These are phyloP conservation scores for Sporothrix humicola DNA, from an alignment of 2,329 filamentous ascomycete genomes.

Conservation along the genomic window DNA sequence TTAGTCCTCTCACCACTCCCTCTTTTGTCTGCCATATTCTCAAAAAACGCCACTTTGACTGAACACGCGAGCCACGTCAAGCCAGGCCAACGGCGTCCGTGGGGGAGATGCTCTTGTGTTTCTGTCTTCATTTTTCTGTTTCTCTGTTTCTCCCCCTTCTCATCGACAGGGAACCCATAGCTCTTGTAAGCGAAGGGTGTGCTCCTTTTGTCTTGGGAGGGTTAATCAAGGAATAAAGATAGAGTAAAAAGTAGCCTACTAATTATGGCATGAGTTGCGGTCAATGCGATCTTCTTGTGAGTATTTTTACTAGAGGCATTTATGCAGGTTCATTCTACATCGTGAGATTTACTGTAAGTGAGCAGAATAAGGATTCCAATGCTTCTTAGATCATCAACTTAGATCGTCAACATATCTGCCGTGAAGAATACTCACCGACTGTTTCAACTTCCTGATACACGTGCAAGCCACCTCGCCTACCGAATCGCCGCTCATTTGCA, in stretches of 20 bases:
- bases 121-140: background rate
- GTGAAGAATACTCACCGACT: too few relatives aligned
- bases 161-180: constrained; percentile 4
- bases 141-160: background rate
- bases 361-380: too few relatives aligned
- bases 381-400: too few relatives aligned
- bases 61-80: constrained; percentile 12
- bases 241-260: background rate
- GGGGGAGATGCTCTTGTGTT: background rate
- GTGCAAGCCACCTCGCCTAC: constrained; percentile 26
- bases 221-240: background rate
- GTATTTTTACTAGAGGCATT: too few relatives aligned
- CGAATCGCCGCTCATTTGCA: constrained; percentile 12
- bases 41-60: constrained; percentile 6
- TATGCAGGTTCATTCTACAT: too few relatives aligned
- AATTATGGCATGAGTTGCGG: background rate
- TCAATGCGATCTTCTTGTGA: too few relatives aligned
- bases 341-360: too few relatives aligned
- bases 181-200: background rate
- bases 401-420: too few relatives aligned
- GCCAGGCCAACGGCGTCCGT: constrained; percentile 23
- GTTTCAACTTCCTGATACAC: background rate
- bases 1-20: background rate
- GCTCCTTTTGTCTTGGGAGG: background rate
- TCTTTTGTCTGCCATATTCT: background rate